These are phyloP conservation scores for Acidiella bohemica DNA, from an alignment of 495 filamentous ascomycete genomes.

Conservation along the genomic window DNA sequence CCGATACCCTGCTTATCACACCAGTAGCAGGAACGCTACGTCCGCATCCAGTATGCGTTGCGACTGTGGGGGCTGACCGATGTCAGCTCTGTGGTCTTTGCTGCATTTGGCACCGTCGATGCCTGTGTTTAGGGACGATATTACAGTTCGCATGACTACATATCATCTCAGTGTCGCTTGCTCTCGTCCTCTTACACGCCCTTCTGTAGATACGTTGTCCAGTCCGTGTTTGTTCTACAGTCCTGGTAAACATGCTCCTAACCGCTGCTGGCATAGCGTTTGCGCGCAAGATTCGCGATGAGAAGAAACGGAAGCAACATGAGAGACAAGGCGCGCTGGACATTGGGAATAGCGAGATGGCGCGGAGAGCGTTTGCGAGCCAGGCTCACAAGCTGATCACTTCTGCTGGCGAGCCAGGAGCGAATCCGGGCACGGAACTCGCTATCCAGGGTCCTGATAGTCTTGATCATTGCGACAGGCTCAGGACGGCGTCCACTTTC, in stretches of 20 bases:
- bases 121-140: no score
- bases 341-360: conserved; percentile 4
- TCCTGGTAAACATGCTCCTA: conserved; percentile 3
- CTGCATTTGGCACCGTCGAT: no score
- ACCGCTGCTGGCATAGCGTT: background rate
- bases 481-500: background rate
- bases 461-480: background rate
- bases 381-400: background rate
- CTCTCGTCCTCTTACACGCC: no score
- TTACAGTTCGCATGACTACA: no score
- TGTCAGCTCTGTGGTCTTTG: no score
- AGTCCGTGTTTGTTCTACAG: no score
- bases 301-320: conserved; percentile 4
- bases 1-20: no score
- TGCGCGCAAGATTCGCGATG: conserved; percentile 2
- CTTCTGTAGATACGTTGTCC: no score
- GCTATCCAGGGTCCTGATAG: conserved; percentile 8
- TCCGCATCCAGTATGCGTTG: no score
- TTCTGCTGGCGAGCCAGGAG: background rate
- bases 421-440: conserved; percentile 2
- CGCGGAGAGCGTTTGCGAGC: conserved; percentile 1
- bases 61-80: no score
- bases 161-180: no score
- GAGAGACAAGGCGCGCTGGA: conserved; percentile 5
- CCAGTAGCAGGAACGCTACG: no score